Evolutionary conservation across 75 land plant species (phyloP).

Genomic region (Adiantum capillusveneris): DNA sequence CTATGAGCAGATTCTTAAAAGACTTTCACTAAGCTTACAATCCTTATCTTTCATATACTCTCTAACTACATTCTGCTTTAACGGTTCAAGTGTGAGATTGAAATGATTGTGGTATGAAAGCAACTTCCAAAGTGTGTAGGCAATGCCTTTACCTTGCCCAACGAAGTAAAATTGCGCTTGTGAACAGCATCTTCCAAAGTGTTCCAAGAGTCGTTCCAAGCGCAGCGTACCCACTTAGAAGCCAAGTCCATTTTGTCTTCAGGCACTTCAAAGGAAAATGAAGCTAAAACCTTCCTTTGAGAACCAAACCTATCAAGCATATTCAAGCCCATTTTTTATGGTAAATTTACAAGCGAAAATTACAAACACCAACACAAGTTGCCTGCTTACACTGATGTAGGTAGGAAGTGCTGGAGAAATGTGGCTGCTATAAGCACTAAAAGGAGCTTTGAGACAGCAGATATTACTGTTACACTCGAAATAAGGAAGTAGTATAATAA

Average conservation of each 20-base stretch:
- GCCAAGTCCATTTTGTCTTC: conserved; percentile 1
- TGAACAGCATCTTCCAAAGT: neutral
- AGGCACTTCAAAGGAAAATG: neutral
- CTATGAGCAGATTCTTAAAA: neutral
- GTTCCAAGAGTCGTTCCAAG: conserved; percentile 2
- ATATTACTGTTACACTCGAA: conserved; percentile 48
- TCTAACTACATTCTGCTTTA: too few species aligned
- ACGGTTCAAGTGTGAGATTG: too few species aligned
- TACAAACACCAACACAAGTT: neutral
- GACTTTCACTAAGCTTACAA: too few species aligned
- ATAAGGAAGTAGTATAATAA: conserved; percentile 44
- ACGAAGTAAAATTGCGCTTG: neutral
- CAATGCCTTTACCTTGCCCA: conserved; percentile 3
- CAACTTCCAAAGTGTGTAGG: neutral
- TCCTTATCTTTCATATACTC: neutral
- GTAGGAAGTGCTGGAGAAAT: conserved; percentile 55
- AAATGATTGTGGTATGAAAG: too few species aligned
- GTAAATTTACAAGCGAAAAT: neutral
- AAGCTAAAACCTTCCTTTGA: neutral
- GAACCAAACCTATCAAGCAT: conserved; percentile 26
- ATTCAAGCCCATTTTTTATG: neutral
- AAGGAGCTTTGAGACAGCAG: conserved; percentile 52
- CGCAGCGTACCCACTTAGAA: neutral
- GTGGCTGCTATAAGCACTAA: conserved; percentile 31
- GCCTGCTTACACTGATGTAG: conserved; percentile 42